A percentile compares a stretch with the other conserved stretches of the same genome.
Evolutionary conservation across 208 protist species (phyloP).

Genomic region (Crithidia expoeki): DNA sequence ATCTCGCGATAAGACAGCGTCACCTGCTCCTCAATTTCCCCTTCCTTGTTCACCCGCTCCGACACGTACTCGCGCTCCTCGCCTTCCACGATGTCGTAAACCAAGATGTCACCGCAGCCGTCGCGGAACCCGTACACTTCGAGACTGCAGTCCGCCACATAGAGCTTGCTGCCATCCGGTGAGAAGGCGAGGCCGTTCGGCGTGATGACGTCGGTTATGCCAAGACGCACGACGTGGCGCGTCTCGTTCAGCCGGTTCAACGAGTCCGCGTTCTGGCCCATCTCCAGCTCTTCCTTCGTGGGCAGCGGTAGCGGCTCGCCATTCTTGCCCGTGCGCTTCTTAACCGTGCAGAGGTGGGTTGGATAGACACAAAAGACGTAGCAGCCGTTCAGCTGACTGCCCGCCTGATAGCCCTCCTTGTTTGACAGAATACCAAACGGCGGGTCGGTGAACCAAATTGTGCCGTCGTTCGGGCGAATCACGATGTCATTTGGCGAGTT

Average conservation of each 20-base stretch:
- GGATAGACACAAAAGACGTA: constrained; percentile 33
- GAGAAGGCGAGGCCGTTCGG: constrained; percentile 40
- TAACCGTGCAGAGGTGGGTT: constrained; percentile 22
- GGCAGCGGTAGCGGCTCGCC: constrained; percentile 28
- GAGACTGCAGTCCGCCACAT: constrained; percentile 34
- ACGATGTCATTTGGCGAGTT: constrained; percentile 45
- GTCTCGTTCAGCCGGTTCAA: constrained; percentile 25
- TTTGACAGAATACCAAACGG: constrained; percentile 32
- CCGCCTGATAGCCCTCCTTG: constrained; percentile 30
- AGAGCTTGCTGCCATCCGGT: constrained; percentile 32
- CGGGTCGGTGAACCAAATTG: constrained; percentile 42
- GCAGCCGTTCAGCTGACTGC: constrained; percentile 31
- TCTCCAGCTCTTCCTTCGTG: constrained; percentile 15
- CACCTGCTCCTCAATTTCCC: constrained; percentile 21
- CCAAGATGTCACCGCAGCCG: constrained; percentile 23
- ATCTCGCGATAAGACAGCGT: constrained; percentile 28
- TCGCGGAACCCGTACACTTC: constrained; percentile 21
- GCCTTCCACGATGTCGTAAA: constrained; percentile 32
- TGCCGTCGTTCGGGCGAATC: constrained; percentile 31
- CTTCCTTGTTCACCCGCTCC: constrained; percentile 33
- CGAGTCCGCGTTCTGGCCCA: constrained; percentile 16
- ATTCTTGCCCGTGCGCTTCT: constrained; percentile 21
- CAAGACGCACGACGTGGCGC: constrained; percentile 20
- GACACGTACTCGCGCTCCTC: constrained; percentile 21
- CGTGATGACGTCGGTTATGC: constrained; percentile 14